Base-by-base conservation (phyloP, 176 grass and related monocot species). In the Tillandsia fasciculata region DNA sequence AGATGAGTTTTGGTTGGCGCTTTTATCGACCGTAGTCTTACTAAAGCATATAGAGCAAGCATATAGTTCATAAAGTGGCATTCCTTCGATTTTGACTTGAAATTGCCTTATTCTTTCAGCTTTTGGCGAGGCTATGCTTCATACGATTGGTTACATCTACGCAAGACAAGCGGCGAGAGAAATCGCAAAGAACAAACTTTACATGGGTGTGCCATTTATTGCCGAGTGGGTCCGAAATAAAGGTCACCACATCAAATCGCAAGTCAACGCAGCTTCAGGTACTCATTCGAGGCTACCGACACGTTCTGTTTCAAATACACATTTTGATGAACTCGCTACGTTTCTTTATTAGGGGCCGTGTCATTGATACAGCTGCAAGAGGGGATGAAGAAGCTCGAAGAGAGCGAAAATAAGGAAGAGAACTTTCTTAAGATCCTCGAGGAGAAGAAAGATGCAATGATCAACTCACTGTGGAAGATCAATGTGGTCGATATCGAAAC, bases 191-290 rank as follows among this genome's bases (percentile, higher is more conserved):
- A 85, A 63, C 53, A 91, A n/a, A 77, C 12, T 83, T 28, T 91
- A 84, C 77, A 92, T 97, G 81, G 82, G 87, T 63, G 83, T 92
- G 66, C 89, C 93, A 26, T 97, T 97, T 81, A 87, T 97, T 74
- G 93, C 89, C 57, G 93, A 97, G 83, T 97, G 93, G 93, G 93
- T 97, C 53, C 81, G 93, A 70, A 86, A 97, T 52, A 92, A 92
- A 76, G 89, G 93, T 58, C 93, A 97, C 63, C 81, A 87, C 3
- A 69, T 92, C 53, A 97, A 97, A 72, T 97, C 93, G 9, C 89
- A 92, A 83, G 93, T 97, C 83, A 97, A 97, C 79, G 93, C 93
- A 48, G 89, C 93, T 64, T 81, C 89, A 87, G 93, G 93, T 97
- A 92, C 33, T 71, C 58, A 63, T 0, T 14, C 49, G 29, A 9